Base-by-base conservation (phyloP, 805 yeast genomes). In the Wickerhamomyces chaumierensis region DNA sequence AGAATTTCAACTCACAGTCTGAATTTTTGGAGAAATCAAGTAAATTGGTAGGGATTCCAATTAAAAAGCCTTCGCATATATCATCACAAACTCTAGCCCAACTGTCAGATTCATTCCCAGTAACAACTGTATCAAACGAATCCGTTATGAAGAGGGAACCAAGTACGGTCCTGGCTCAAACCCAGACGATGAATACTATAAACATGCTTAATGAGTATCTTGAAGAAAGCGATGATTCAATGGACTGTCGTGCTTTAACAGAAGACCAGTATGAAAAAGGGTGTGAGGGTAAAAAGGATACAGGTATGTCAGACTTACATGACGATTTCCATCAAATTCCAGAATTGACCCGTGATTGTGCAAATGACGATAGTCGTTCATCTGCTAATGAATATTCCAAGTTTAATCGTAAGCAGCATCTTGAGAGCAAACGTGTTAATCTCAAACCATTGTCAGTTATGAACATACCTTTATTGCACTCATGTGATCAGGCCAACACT, bases 351-450 rank as follows among this genome's bases (percentile, higher is more conserved):
- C 9, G 29, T 4, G 29, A 25, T 13, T 4, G n/a, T 9, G 21
- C 42, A 3, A 44, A 43, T n/a, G 48, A 48, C 37, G 51, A 48
- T 28, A 48, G 44, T 32, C 36, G 21, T 17, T 36, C 39, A 18
- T 35, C 41, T 6, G 23, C 9, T 9, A 21, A 6, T 21, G 9
- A 21, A 7, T 15, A 13, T 36, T 17, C 21, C 16, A n/a, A 17
- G 25, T 15, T 28, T 12, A 33, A 33, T 11, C 20, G 4, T 15
- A 21, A 20, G 6, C 31, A 33, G 5, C n/a, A 18, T 15, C 12
- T 25, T 9, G n/a, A n/a, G 9, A 32, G 20, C 15, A 29, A 32
- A 3, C 35, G 42, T 1, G 38, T 34, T 18, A 37, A 41, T 29
- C 31, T 36, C 15, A 29, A 33, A 14, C 40, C 20, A 13, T 20